Conservation (phyloP, 257 asterid species). For the Jacaranda mimosifolia region DNA sequence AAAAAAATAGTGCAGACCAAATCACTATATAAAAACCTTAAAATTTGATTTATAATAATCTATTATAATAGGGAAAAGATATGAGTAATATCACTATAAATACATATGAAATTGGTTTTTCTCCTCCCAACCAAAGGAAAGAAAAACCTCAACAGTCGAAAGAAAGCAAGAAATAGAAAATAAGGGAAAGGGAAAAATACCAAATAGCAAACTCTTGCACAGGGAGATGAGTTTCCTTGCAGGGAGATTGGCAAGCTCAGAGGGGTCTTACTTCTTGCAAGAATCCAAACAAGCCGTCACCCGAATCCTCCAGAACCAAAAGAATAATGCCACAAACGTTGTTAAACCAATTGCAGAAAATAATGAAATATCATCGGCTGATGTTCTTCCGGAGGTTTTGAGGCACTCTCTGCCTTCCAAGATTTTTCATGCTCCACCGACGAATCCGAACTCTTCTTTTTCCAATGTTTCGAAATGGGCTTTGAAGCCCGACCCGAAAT, state of each 20-base stretch:
- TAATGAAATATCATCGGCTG: constrained; percentile 50
- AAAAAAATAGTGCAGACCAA: too few relatives aligned
- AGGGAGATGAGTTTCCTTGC: constrained; percentile 78
- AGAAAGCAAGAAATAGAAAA: not conserved
- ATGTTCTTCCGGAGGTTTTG: constrained; percentile 87
- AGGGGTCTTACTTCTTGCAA: constrained; percentile 88
- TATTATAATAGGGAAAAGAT: too few relatives aligned
- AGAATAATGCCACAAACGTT: constrained; percentile 25
- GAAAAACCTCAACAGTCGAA: not conserved
- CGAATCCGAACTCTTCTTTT: constrained; percentile 49
- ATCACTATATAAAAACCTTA: too few relatives aligned
- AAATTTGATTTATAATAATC: too few relatives aligned
- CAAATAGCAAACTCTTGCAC: not conserved
- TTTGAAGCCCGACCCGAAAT: constrained; percentile 52
- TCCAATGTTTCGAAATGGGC: constrained; percentile 76
- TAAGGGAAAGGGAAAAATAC: not conserved
- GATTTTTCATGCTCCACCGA: constrained; percentile 51
- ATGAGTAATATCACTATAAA: too few relatives aligned
- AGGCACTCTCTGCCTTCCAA: constrained; percentile 80
- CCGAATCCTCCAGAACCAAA: constrained; percentile 53
- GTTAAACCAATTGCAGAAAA: constrained; percentile 31
- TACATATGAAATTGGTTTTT: too few relatives aligned
- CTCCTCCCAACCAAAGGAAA: too few relatives aligned
- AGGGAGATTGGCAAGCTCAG: constrained; percentile 76
- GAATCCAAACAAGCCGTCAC: constrained; percentile 88